Conservation (phyloP, 2,329 filamentous ascomycete species). For the Colletotrichum tanaceti region DNA sequence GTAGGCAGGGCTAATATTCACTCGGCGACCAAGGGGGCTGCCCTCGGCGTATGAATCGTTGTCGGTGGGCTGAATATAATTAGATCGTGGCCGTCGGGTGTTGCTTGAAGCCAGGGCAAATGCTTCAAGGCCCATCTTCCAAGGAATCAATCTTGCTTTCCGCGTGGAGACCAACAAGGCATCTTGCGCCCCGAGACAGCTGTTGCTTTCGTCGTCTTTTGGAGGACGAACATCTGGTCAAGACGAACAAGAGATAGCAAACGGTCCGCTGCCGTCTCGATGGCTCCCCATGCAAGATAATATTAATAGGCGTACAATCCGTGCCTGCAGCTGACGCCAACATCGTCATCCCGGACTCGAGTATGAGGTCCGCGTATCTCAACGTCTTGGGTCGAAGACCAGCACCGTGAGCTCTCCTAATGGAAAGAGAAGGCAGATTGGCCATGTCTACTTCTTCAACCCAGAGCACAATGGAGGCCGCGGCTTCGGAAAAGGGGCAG, state of each 20-base stretch:
- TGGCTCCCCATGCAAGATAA: no score
- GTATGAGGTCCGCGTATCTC: not conserved
- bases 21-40: no score
- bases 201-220: no score
- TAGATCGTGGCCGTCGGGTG: not conserved
- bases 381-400: slow-evolving; percentile 13
- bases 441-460: not conserved
- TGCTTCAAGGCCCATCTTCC: no score
- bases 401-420: not conserved
- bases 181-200: no score
- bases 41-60: not conserved
- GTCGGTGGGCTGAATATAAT: not conserved
- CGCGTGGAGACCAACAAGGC: no score
- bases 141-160: no score
- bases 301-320: not conserved
- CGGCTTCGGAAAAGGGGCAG: slow-evolving; percentile 1
- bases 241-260: no score
- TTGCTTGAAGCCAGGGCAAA: no score
- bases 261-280: not conserved
- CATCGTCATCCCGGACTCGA: not conserved
- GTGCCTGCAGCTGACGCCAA: slow-evolving; percentile 2
- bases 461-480: not conserved
- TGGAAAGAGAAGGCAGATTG: not conserved
- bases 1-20: no score
- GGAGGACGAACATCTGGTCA: no score